These are phyloP conservation scores for Luvunga scandens DNA, from an alignment of 345 rosid genomes.

Conservation along the genomic window DNA sequence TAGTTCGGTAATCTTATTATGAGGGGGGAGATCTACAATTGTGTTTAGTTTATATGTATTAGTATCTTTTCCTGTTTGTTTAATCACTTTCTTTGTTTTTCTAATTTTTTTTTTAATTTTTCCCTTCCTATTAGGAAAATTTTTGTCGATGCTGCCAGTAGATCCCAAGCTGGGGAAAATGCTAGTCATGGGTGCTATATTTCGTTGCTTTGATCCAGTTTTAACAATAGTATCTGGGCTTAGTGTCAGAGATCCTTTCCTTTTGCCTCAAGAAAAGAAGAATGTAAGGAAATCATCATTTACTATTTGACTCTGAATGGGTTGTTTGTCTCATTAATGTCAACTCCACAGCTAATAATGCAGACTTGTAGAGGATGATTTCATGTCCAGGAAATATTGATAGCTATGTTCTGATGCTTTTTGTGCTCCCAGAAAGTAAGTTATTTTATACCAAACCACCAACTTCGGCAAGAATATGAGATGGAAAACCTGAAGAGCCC, in stretches of 20 bases:
- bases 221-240: conserved; percentile 93
- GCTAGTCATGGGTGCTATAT: conserved; percentile 96
- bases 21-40: conserved; percentile 1
- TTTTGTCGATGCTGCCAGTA: conserved; percentile 85
- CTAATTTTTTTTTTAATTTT: background rate
- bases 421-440: background rate
- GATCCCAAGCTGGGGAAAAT: conserved; percentile 99
- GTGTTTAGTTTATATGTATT: background rate
- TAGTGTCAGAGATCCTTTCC: conserved; percentile 97
- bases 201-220: conserved; percentile 90
- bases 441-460: no score
- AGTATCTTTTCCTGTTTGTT: background rate
- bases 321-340: background rate
- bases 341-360: background rate
- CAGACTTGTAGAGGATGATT: background rate
- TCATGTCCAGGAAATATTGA: background rate
- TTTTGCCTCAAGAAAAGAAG: conserved; percentile 94
- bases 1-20: conserved; percentile 32
- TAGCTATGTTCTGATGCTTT: background rate
- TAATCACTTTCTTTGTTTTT: background rate
- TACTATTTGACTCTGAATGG: background rate
- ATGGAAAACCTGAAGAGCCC: background rate
- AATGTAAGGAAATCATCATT: conserved; percentile 40
- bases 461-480: background rate
- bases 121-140: conserved; percentile 52